These are phyloP conservation scores for Curvularia hawaiiensis DNA, from an alignment of 2,329 filamentous ascomycete species.

Conservation along the genomic window DNA sequence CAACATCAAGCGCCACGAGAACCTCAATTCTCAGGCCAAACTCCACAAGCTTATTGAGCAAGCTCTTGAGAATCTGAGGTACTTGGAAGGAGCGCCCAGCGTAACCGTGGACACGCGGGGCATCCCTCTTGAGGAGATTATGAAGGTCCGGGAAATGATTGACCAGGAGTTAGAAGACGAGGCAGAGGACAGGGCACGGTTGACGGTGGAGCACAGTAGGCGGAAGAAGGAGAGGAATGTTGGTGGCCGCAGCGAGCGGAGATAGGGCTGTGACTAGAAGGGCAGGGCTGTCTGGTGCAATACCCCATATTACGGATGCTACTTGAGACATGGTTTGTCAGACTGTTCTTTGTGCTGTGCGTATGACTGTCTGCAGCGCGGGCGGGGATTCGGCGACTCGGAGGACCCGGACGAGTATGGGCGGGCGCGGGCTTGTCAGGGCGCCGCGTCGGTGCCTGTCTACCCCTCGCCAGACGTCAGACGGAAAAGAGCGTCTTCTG, in stretches of 20 bases:
- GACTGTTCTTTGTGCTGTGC: too few species aligned
- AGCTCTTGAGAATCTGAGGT: constrained; percentile 83
- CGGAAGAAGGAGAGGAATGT: constrained; percentile 52
- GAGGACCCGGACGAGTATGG: not conserved
- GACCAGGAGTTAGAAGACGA: constrained; percentile 71
- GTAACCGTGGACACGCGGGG: constrained; percentile 73
- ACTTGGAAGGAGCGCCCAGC: constrained; percentile 82
- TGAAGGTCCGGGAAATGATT: constrained; percentile 67
- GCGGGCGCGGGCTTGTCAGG: not conserved
- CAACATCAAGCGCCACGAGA: constrained; percentile 73
- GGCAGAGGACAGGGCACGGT: constrained; percentile 62
- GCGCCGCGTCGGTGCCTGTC: not conserved
- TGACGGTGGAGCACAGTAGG: constrained; percentile 58
- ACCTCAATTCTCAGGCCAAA: constrained; percentile 79
- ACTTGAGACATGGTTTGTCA: too few species aligned
- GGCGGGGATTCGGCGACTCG: not conserved
- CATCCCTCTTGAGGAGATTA: constrained; percentile 71
- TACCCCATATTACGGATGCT: not conserved
- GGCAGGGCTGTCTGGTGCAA: not conserved
- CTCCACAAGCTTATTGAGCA: constrained; percentile 76
- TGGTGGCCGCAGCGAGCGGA: constrained; percentile 51
- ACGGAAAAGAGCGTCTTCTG: not conserved
- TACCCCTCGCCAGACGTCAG: not conserved
- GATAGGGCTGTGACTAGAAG: constrained; percentile 14
- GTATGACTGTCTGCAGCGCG: not conserved